Base-by-base conservation (phyloP, 2,329 filamentous ascomycete species). In the Gliomastix tumulicola region DNA sequence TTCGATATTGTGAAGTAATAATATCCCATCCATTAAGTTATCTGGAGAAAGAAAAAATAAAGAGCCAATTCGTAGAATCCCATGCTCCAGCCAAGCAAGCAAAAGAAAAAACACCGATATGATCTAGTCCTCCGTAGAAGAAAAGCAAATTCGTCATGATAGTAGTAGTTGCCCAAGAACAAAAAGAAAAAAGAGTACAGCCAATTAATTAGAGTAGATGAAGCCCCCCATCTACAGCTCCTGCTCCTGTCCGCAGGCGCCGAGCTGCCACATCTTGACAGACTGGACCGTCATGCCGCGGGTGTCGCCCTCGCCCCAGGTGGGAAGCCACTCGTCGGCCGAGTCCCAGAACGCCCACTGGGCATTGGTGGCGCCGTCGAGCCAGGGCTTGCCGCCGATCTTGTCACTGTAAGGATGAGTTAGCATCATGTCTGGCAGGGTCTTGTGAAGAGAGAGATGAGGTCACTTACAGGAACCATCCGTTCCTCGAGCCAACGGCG, bases 221-320 rank as follows among this genome's bases (percentile, higher is more conserved):
- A n/a, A n/a, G n/a, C n/a, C n/a, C n/a, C n/a, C n/a, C n/a, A n/a
- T n/a, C n/a, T n/a, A 32, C 32, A 22, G 32, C n/a, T n/a, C n/a
- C n/a, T n/a, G n/a, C n/a, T n/a, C n/a, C n/a, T n/a, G n/a, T n/a
- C n/a, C n/a, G n/a, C n/a, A n/a, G n/a, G n/a, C n/a, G n/a, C n/a
- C n/a, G n/a, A n/a, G n/a, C 46, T 63, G 58, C 66, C 65, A 70
- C 64, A 69, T 69, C 50, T 60, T 65, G 32, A 69, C 65, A 21
- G 55, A 63, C 41, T 57, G 57, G 30, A 71, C 59, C 12, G 60
- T 65, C 65, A 71, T 64, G 35, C 63, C 66, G 15, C 60, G 57
- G 35, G 54, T 49, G 32, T 61, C 59, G 12, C 57, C 59, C 33
- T 57, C 47, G 9, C 59, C 61, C 69, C 69, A 72, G n/a, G 63